Base-by-base conservation (phyloP, 495 filamentous ascomycete species). In the Talaromyces liani region DNA sequence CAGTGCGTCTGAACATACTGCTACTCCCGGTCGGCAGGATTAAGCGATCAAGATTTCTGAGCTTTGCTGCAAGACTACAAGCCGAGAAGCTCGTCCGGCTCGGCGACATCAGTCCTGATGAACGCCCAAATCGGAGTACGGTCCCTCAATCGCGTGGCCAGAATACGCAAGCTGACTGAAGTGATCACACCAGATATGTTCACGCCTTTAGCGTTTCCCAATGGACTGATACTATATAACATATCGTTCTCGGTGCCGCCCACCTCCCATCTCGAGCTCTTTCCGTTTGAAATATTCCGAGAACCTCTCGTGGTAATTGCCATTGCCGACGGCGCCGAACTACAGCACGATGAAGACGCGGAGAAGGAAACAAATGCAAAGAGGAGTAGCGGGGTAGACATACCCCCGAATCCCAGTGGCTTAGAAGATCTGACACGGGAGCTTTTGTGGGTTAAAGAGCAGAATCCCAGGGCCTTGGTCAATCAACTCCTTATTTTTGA, bases 51-150 rank as follows among this genome's bases (percentile, higher is more conserved):
- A 84, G 91, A 61, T 97, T 97, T 74, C 70, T 85, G 61, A 79
- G 80, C 64, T 96, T 97, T 74, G 84, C 91, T 66, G 83, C 86
- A 54, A 85, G 90, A 65, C 81, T 99, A 60, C 85, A 88, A 71
- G 77, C 82, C 64, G 88, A 95, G 70, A 88, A 91, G 83, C 84
- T 94, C 64, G 85, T 99, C 65, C 88, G 89, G 61, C 82, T 99
- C 64, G 88, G 91, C 70, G 94, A 98, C 73, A 87, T 98, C 71
- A 96, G 86, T 70, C 90, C 93, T 64, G 91, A 97, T 83, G 80
- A 81, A 71, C 85, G 90, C 59, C 91, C 92, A 64, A 89, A 96
- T 75, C 86, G 91, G 81, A 95, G 91, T 96, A 87, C 66, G 31
- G 41, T 61, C 53, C 33, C 41, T 33, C 33, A 58, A 31, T 27